Conservation (phyloP, 2,329 filamentous ascomycete species). For the Calonectria montana region DNA sequence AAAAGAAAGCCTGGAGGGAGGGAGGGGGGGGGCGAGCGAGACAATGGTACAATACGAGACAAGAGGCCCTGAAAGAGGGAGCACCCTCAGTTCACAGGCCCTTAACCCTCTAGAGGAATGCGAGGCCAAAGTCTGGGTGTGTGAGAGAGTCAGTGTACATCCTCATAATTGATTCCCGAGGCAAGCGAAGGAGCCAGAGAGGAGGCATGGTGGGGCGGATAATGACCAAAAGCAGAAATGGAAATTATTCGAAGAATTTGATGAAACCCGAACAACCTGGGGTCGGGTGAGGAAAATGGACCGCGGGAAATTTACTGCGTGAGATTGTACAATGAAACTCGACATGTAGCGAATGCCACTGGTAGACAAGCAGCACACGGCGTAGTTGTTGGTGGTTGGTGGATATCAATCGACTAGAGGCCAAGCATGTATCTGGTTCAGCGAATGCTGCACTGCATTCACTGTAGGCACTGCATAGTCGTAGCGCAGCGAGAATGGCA, state of each 20-base stretch:
- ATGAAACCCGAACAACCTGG: not conserved
- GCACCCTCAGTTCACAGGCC: not conserved
- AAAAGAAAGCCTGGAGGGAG: not conserved
- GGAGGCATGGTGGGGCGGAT: not conserved
- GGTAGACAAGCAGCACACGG: not conserved
- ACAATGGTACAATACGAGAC: conserved; percentile 1
- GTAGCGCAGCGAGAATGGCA: not conserved
- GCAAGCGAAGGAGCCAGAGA: conserved; percentile 1
- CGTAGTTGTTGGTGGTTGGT: conserved; percentile 8
- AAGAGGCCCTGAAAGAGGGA: conserved; percentile 2
- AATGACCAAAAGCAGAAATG: not conserved
- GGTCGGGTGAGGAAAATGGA: not conserved
- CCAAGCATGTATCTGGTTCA: not conserved
- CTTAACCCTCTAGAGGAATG: not conserved
- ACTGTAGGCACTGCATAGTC: not conserved
- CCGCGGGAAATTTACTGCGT: conserved; percentile 2
- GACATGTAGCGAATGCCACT: not conserved
- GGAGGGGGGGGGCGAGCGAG: not conserved
- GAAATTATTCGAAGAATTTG: not conserved
- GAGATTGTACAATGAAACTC: conserved; percentile 1
- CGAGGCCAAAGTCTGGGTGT: not conserved
- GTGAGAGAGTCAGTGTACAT: not conserved
- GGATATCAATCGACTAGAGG: not conserved
- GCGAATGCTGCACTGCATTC: not conserved
- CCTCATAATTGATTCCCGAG: conserved; percentile 8